Evolutionary conservation across 2,329 filamentous ascomycete genomes (phyloP).

Genomic region (Arthrobotrys iridis): DNA sequence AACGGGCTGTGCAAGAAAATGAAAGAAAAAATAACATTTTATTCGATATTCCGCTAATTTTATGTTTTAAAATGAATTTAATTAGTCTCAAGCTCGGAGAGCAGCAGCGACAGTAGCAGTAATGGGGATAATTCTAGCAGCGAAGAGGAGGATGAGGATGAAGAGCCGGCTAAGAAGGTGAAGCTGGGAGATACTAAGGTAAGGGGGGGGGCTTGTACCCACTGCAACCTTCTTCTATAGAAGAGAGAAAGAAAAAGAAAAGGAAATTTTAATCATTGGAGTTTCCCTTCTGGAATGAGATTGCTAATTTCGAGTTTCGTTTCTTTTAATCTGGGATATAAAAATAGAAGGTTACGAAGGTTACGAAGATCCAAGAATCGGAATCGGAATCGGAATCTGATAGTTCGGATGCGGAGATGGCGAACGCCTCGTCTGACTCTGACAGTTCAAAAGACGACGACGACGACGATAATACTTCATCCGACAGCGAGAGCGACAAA

Average conservation of each 20-base stretch:
- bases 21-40: slow-evolving; percentile 1
- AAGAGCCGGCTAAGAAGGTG: slow-evolving; percentile 22
- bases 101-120: slow-evolving; percentile 48
- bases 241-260: too few species aligned
- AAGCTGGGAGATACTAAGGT: slow-evolving; percentile 27
- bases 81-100: slow-evolving; percentile 51
- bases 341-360: neutral
- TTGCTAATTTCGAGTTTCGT: slow-evolving; percentile 21
- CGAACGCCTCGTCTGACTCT: slow-evolving; percentile 10
- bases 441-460: neutral
- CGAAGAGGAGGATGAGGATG: slow-evolving; percentile 19
- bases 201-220: too few species aligned
- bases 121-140: slow-evolving; percentile 46
- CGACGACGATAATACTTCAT: slow-evolving; percentile 11
- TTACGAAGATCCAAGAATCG: neutral
- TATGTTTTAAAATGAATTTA: slow-evolving; percentile 24
- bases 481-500: neutral
- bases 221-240: too few species aligned
- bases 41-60: neutral
- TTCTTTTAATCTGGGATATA: neutral
- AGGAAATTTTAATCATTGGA: too few species aligned
- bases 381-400: slow-evolving; percentile 10
- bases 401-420: slow-evolving; percentile 29
- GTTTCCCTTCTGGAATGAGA: neutral
- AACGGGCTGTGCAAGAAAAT: slow-evolving; percentile 37